Conservation (phyloP, 768 basidiomycete genomes). For the Suillus subalutaceus region DNA sequence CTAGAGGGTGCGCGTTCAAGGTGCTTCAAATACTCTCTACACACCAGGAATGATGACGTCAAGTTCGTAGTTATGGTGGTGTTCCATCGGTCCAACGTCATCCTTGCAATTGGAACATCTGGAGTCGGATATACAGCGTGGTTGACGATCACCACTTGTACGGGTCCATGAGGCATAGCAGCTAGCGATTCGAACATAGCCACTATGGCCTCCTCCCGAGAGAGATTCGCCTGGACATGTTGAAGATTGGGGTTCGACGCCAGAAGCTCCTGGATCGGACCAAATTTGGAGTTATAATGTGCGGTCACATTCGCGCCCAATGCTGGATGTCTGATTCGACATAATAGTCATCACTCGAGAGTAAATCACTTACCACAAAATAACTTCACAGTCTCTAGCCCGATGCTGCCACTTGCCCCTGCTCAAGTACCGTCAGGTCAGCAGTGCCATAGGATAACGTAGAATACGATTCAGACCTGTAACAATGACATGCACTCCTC, state of each 20-base stretch:
- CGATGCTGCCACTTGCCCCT: slow-evolving; percentile 81
- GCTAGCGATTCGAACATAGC: slow-evolving; percentile 49
- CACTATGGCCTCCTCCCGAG: slow-evolving; percentile 54
- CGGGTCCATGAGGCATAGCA: slow-evolving; percentile 44
- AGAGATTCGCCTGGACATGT: slow-evolving; percentile 58
- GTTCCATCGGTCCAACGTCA: slow-evolving; percentile 68
- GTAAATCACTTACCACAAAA: slow-evolving; percentile 52
- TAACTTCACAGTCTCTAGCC: slow-evolving; percentile 57
- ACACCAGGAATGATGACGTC: slow-evolving; percentile 67
- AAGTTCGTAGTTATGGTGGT: slow-evolving; percentile 63
- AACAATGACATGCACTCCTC: slow-evolving; percentile 66
- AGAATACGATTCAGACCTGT: slow-evolving; percentile 47
- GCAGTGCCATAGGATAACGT: neutral
- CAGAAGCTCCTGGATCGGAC: slow-evolving; percentile 44
- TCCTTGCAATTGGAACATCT: slow-evolving; percentile 52
- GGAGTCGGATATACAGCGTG: slow-evolving; percentile 55
- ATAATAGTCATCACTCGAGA: neutral
- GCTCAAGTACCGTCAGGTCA: neutral
- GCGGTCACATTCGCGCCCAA: slow-evolving; percentile 74
- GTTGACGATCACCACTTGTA: slow-evolving; percentile 63
- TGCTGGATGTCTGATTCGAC: slow-evolving; percentile 39
- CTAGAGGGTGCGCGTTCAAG: slow-evolving; percentile 42
- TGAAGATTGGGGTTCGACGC: slow-evolving; percentile 36
- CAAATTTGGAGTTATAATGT: slow-evolving; percentile 62
- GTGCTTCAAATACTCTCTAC: slow-evolving; percentile 58